These are phyloP conservation scores for Naganishia kalamii DNA, from an alignment of 768 basidiomycete species.

Conservation along the genomic window DNA sequence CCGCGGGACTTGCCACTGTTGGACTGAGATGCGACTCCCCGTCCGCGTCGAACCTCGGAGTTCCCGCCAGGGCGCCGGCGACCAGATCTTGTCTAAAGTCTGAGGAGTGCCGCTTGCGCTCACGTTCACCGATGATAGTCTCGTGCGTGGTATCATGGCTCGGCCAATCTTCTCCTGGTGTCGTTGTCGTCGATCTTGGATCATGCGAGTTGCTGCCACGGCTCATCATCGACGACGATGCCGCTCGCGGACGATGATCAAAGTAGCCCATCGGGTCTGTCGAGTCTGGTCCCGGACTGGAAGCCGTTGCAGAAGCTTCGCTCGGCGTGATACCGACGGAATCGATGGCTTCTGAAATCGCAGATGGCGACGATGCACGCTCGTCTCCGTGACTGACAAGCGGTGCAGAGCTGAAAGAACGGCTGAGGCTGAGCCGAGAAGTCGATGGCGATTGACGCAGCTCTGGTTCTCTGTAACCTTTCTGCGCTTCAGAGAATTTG, in stretches of 20 bases:
- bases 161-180: conserved; percentile 2
- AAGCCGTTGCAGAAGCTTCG: background rate
- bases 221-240: background rate
- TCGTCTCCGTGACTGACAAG: background rate
- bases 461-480: background rate
- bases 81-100: background rate
- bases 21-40: background rate
- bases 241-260: background rate
- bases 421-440: background rate
- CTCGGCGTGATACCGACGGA: background rate
- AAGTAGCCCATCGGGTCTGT: background rate
- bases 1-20: background rate
- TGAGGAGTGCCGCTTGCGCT: too few species aligned
- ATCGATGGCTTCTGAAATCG: background rate
- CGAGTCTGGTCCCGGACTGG: background rate
- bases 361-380: background rate
- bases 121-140: background rate
- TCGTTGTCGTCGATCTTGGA: background rate
- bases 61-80: conserved; percentile 2
- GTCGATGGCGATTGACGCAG: background rate
- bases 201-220: background rate
- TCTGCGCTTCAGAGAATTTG: background rate
- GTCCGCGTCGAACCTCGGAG: background rate
- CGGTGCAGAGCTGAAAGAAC: background rate
- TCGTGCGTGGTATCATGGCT: background rate